Evolutionary conservation across 148 eudicot species (phyloP).

Genomic region (Cornus suecica): DNA sequence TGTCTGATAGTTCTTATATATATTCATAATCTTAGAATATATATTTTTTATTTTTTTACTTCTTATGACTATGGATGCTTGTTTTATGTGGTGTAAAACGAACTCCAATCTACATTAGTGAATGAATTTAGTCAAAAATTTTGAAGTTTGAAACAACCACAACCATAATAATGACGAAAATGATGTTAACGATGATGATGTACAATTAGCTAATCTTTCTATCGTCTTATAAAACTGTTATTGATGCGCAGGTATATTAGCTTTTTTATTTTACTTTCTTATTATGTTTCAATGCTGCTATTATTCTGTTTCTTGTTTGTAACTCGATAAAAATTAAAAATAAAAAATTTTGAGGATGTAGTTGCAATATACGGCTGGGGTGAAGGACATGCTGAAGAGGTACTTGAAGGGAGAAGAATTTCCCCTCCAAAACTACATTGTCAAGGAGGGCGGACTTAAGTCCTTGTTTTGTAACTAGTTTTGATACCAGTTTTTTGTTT

Average conservation of each 20-base stretch:
- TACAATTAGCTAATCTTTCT: slow-evolving; percentile 89
- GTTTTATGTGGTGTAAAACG: too few relatives aligned
- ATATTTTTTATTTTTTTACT: too few relatives aligned
- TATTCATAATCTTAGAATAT: too few relatives aligned
- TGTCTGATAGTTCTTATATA: too few relatives aligned
- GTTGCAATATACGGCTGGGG: slow-evolving; percentile 97
- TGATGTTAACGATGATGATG: too few relatives aligned
- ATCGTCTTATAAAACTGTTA: slow-evolving; percentile 96
- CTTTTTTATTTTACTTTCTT: background rate
- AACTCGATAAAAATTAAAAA: background rate
- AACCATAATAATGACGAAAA: too few relatives aligned
- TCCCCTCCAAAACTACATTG: slow-evolving; percentile 77
- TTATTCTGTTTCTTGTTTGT: background rate
- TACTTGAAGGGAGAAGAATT: slow-evolving; percentile 97
- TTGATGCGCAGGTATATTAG: slow-evolving; percentile 78
- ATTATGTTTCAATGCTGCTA: background rate
- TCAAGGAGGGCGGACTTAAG: slow-evolving; percentile 91
- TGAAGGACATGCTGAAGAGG: slow-evolving; percentile 85
- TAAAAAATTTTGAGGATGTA: slow-evolving; percentile 37
- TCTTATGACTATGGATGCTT: too few relatives aligned
- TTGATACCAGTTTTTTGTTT: too few relatives aligned
- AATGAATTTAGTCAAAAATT: too few relatives aligned
- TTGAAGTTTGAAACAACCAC: too few relatives aligned
- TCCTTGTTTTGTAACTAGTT: too few relatives aligned
- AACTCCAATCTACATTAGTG: too few relatives aligned